Evolutionary conservation across 345 rosid genomes (phyloP), one percentile per base, ranked within the genome.

Genomic region (Barbarea vulgaris): DNA sequence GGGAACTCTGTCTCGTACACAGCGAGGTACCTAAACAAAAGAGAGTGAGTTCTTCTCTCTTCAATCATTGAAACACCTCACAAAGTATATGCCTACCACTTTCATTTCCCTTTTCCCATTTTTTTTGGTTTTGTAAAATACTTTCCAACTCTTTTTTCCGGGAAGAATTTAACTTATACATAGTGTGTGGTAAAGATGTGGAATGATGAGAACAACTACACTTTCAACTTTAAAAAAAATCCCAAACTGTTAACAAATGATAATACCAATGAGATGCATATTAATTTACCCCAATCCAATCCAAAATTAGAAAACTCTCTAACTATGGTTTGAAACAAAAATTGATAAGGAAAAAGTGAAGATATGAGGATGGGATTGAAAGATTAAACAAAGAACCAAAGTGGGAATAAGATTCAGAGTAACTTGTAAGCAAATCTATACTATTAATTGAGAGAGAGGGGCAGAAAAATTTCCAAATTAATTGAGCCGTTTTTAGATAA

Each of bases 41-140:
- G 65, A 17, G 58, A 33, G 65, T 62, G 50, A 42, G 53, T 62
- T 63, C 75, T 76, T 69, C 75, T 39, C 42, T 18, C 62, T 69
- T 69, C 70, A 76, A 76, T 69, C 75, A 76, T 76, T 76, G 57
- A 76, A 33, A 76, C 75, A 76, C 64, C 65, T 69, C 70, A 76
- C 75, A 53, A 61, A 76, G 51, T 62, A 22, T 30, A 76, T 48
- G 68, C 67, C 31, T 37, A 57, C 33, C 73, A 68, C 62, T 68
- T 28, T 24, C 27, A 19, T 7, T 42, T 27, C 22, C 21, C 1
- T 46, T 55, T 74, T 46, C 8, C 24, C 24, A n/a, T 0, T 12
- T 30, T 25, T 7, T 56, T n/a, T 4, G 10, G n/a, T 24, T 24
- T 42, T 22, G 31, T 27, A 17, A 48, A 37, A 37, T 58, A 59